phyloP scores from a whole-genome alignment of 108 stramenopile species.

The Conticribra weissflogii region DNA sequence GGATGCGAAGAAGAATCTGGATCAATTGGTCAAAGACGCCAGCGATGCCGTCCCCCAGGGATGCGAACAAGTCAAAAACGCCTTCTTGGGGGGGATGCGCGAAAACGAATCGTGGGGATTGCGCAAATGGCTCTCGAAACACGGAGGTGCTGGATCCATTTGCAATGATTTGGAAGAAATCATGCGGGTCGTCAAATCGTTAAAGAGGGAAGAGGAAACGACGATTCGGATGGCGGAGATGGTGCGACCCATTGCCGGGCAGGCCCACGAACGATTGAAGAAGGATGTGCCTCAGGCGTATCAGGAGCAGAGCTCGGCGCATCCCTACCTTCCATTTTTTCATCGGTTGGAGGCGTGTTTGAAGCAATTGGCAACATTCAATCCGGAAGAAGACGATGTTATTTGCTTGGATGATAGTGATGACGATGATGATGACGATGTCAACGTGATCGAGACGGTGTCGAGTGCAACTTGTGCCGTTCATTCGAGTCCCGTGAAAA shows the following conservation, averaged over 20 bases:
- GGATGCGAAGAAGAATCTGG: slow-evolving; percentile 55
- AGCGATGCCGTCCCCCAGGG: slow-evolving; percentile 53
- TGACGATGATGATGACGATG: slow-evolving; percentile 45
- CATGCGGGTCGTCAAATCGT: slow-evolving; percentile 55
- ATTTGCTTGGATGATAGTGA: slow-evolving; percentile 80
- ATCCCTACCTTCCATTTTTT: slow-evolving; percentile 91
- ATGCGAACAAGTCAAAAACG: slow-evolving; percentile 82
- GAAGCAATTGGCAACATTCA: slow-evolving; percentile 80
- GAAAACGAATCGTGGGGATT: slow-evolving; percentile 91
- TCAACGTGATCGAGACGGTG: slow-evolving; percentile 4
- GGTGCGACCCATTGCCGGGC: slow-evolving; percentile 69
- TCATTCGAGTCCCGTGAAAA: background rate
- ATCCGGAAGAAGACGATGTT: slow-evolving; percentile 87
- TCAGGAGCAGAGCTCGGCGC: slow-evolving; percentile 82
- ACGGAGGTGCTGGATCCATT: slow-evolving; percentile 79
- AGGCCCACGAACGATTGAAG: slow-evolving; percentile 65
- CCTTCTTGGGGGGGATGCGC: slow-evolving; percentile 88
- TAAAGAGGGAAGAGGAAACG: slow-evolving; percentile 52
- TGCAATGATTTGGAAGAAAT: slow-evolving; percentile 87
- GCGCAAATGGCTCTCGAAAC: slow-evolving; percentile 82
- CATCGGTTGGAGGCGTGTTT: slow-evolving; percentile 81
- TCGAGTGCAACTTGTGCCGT: background rate
- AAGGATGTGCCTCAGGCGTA: slow-evolving; percentile 85
- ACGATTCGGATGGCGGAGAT: slow-evolving; percentile 66
- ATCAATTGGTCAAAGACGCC: slow-evolving; percentile 62